Evolutionary conservation across 768 basidiomycete species (phyloP).

Genomic region (Austroboletus eburneus): DNA sequence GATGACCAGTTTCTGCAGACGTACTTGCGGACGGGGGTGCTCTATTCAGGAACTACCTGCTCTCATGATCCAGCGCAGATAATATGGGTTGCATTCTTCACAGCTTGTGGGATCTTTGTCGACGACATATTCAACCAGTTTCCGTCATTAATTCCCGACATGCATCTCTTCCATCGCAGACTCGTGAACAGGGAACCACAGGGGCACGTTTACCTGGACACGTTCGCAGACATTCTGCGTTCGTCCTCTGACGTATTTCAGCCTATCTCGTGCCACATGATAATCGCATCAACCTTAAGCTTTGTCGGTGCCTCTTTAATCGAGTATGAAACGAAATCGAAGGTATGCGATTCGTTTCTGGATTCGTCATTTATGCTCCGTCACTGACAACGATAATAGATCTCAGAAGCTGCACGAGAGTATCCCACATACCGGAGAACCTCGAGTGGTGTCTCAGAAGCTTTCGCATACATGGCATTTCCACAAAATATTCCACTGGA

Average conservation of each 20-base stretch:
- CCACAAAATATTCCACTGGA: background rate
- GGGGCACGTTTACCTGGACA: conserved; percentile 28
- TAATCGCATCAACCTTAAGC: conserved; percentile 35
- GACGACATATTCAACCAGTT: conserved; percentile 35
- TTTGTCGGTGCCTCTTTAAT: conserved; percentile 32
- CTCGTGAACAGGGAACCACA: conserved; percentile 30
- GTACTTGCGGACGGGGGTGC: conserved; percentile 31
- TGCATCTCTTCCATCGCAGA: conserved; percentile 33
- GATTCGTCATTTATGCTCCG: background rate
- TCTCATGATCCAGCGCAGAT: background rate
- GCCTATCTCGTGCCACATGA: conserved; percentile 30
- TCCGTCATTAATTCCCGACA: conserved; percentile 12
- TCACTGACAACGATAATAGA: background rate
- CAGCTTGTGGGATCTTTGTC: conserved; percentile 33
- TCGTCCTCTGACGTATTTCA: conserved; percentile 28
- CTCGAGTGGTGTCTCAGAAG: background rate
- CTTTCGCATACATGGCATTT: conserved; percentile 6
- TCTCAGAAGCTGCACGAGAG: background rate
- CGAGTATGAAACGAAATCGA: conserved; percentile 27
- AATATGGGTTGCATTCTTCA: conserved; percentile 23
- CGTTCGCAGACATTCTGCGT: conserved; percentile 31
- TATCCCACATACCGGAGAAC: background rate
- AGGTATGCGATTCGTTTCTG: conserved; percentile 9
- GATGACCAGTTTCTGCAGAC: conserved; percentile 22
- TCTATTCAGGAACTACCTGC: conserved; percentile 25